Conservation (phyloP, 208 protist species). For the Histomonas meleagridis region DNA sequence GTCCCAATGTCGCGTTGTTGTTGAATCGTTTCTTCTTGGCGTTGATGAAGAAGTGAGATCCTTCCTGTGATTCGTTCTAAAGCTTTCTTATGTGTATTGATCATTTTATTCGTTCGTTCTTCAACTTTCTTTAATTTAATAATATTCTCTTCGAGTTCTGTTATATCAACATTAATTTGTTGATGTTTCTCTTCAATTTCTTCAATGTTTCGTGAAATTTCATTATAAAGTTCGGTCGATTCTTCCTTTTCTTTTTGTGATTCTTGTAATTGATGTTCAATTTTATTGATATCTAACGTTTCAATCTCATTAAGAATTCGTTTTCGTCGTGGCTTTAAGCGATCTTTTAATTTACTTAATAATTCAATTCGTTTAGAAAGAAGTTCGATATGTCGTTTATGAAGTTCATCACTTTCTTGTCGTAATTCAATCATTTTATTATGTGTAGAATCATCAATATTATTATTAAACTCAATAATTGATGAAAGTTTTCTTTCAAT, state of each 20-base stretch:
- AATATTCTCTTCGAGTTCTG: background rate
- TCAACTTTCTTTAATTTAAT: background rate
- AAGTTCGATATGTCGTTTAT: background rate
- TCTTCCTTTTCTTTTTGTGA: background rate
- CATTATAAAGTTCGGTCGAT: background rate
- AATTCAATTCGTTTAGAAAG: background rate
- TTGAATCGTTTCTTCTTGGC: background rate
- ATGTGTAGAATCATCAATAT: background rate
- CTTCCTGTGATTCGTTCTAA: background rate
- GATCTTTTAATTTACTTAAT: background rate
- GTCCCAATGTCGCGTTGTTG: background rate
- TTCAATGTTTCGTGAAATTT: background rate
- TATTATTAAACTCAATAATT: background rate
- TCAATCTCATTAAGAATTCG: background rate
- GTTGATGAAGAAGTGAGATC: background rate
- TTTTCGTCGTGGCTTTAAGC: background rate
- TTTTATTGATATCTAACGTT: background rate
- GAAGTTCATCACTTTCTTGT: background rate
- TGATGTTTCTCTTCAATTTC: background rate
- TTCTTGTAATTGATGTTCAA: background rate
- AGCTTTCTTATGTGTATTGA: background rate
- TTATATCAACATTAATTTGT: background rate
- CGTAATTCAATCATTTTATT: background rate
- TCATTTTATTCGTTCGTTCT: background rate
- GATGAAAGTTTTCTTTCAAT: background rate